Evolutionary conservation across 2,329 filamentous ascomycete species (phyloP).

Genomic region (Cordyceps javanica): DNA sequence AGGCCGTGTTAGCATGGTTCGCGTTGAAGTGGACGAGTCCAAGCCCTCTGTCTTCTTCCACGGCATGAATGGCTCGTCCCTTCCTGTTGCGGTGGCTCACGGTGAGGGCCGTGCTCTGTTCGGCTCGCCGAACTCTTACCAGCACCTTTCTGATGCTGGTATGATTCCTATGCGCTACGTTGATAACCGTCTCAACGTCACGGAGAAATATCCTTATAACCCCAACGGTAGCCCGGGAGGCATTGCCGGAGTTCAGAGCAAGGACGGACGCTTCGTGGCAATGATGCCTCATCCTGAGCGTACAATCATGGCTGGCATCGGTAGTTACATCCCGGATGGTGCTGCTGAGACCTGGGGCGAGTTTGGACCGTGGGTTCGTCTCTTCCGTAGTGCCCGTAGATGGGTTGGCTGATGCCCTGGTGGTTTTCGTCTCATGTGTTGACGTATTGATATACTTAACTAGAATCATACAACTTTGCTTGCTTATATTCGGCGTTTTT

Average conservation of each 20-base stretch:
- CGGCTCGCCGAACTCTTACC: conserved; percentile 43
- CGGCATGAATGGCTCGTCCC: conserved; percentile 73
- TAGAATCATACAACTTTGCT: neutral
- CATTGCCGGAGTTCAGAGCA: conserved; percentile 72
- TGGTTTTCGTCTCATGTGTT: neutral
- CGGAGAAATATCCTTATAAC: conserved; percentile 83
- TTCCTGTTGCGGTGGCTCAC: conserved; percentile 86
- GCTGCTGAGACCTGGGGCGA: conserved; percentile 66
- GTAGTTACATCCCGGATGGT: conserved; percentile 61
- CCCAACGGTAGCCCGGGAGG: conserved; percentile 76
- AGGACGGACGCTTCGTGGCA: conserved; percentile 73
- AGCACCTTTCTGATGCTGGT: conserved; percentile 55
- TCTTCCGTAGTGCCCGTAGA: conserved; percentile 81
- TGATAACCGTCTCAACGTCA: conserved; percentile 66
- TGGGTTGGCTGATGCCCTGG: conserved; percentile 62
- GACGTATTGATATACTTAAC: neutral
- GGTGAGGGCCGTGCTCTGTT: conserved; percentile 83
- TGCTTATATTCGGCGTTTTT: neutral
- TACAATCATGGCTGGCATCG: conserved; percentile 74
- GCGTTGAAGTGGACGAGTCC: conserved; percentile 57
- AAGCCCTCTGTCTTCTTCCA: conserved; percentile 76
- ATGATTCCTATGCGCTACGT: conserved; percentile 77
- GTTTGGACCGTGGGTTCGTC: conserved; percentile 75
- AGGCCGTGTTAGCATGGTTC: conserved; percentile 75
- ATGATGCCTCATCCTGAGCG: conserved; percentile 94